Conservation (phyloP, 768 basidiomycete genomes). For the Infundibulicybe gibba region DNA sequence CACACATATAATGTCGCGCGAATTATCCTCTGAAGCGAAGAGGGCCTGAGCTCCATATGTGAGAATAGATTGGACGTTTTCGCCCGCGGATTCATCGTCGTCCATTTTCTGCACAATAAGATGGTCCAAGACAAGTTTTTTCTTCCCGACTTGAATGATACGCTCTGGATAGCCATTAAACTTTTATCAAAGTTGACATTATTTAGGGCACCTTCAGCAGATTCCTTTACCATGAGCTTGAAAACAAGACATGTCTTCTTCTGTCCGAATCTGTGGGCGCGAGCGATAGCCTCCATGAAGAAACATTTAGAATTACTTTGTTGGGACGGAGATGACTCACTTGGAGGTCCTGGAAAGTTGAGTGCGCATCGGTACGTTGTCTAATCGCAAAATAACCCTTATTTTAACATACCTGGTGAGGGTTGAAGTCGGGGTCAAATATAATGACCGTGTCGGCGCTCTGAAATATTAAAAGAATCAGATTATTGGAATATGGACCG, state of each 20-base stretch:
- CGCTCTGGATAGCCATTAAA: constrained; percentile 54
- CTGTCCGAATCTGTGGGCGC: constrained; percentile 94
- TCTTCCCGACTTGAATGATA: constrained; percentile 91
- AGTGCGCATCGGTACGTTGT: neutral
- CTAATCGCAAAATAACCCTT: neutral
- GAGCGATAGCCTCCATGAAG: constrained; percentile 76
- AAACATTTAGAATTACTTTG: neutral
- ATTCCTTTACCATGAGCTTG: constrained; percentile 93
- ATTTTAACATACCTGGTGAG: constrained; percentile 72
- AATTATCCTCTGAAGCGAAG: constrained; percentile 61
- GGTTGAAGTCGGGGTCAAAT: constrained; percentile 97
- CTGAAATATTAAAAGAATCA: constrained; percentile 25
- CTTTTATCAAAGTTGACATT: neutral
- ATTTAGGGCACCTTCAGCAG: constrained; percentile 69
- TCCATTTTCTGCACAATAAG: constrained; percentile 97
- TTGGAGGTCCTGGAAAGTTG: constrained; percentile 70
- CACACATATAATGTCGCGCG: constrained; percentile 70
- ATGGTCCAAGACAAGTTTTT: constrained; percentile 92
- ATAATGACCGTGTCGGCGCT: constrained; percentile 93
- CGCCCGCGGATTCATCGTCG: constrained; percentile 64
- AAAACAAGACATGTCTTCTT: constrained; percentile 92
- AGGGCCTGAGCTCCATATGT: constrained; percentile 86
- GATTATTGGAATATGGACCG: neutral
- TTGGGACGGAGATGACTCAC: constrained; percentile 34
- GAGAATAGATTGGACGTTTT: constrained; percentile 86